Evolutionary conservation across 495 filamentous ascomycete genomes (phyloP).

Genomic region (Daldinia concentrica): DNA sequence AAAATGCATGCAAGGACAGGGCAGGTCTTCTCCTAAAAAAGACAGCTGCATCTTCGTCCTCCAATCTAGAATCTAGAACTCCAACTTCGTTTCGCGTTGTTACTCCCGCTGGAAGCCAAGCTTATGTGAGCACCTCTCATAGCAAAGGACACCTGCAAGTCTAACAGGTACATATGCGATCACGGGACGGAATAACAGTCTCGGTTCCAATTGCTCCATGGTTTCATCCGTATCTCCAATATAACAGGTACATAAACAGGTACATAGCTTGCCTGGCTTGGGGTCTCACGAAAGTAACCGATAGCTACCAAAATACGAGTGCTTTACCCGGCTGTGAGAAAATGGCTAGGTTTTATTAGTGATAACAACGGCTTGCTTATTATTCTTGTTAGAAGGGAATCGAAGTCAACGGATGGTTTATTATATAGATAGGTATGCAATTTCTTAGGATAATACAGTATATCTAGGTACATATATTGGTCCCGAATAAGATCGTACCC

Average conservation of each 20-base stretch:
- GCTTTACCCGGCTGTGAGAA: not conserved
- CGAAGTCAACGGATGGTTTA: too few species aligned
- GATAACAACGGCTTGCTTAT: not conserved
- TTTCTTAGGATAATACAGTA: too few species aligned
- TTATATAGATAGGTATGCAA: too few species aligned
- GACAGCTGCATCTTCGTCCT: conserved; percentile 23
- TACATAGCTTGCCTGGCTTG: not conserved
- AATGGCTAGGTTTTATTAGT: conserved; percentile 2
- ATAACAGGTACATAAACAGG: too few species aligned
- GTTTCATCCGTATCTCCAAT: conserved; percentile 3
- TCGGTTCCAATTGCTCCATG: conserved; percentile 16
- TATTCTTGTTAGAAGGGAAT: not conserved
- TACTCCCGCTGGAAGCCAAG: conserved; percentile 19
- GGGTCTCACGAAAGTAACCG: not conserved
- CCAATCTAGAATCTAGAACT: conserved; percentile 22
- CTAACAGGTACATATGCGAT: not conserved
- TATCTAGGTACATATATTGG: too few species aligned
- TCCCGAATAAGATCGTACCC: too few species aligned
- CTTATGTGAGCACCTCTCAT: not conserved
- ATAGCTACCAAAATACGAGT: not conserved
- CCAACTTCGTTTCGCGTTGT: not conserved
- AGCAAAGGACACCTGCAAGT: conserved; percentile 8
- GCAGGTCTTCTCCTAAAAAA: conserved; percentile 14
- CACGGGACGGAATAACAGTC: not conserved
- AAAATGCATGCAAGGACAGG: conserved; percentile 13